A percentile compares a stretch with the other conserved stretches of the same genome.
These are phyloP conservation scores for Schizosaccharomyces octosporus DNA, from an alignment of 805 yeast genomes.

Conservation along the genomic window DNA sequence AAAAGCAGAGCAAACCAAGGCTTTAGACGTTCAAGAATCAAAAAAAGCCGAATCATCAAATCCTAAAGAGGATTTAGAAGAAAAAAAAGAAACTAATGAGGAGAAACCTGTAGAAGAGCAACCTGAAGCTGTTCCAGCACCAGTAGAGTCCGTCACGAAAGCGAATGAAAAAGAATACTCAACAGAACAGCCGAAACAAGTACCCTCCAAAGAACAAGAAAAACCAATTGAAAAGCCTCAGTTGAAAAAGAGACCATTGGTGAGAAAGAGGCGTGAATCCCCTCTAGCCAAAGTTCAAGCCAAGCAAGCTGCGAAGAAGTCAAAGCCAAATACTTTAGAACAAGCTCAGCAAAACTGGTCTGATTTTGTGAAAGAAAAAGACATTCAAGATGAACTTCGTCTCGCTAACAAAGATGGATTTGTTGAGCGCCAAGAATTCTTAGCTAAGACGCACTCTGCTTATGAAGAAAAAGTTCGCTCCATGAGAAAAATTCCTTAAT, in stretches of 20 bases:
- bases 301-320: constrained; percentile 20
- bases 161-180: no score
- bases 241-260: background rate
- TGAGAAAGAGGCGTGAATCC: background rate
- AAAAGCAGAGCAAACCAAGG: background rate
- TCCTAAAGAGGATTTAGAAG: background rate
- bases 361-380: constrained; percentile 65
- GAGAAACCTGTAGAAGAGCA: background rate
- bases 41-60: background rate
- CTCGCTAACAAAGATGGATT: constrained; percentile 74
- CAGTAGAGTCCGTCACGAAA: no score
- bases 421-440: constrained; percentile 73
- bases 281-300: background rate
- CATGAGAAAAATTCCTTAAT: constrained; percentile 12
- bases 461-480: constrained; percentile 27
- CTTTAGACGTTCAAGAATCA: background rate
- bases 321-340: constrained; percentile 73
- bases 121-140: background rate
- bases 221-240: background rate
- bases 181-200: background rate
- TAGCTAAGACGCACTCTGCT: constrained; percentile 43
- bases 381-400: constrained; percentile 58
- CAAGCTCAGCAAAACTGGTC: constrained; percentile 91
- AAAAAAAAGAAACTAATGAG: background rate
- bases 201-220: background rate